These are phyloP conservation scores for Eucalyptus curtisii DNA, from an alignment of 345 rosid genomes.

Conservation along the genomic window DNA sequence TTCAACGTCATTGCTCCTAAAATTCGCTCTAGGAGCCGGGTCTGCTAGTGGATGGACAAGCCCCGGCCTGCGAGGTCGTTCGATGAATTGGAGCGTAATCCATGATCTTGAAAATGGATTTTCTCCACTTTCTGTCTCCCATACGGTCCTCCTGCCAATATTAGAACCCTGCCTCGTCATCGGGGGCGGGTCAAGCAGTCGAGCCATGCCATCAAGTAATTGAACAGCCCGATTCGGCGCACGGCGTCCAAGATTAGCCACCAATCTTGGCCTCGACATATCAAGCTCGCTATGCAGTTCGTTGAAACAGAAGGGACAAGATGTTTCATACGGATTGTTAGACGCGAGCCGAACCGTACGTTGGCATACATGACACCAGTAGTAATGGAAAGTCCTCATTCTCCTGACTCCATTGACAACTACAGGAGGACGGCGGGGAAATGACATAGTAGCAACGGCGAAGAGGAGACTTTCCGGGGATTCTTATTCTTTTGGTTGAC, in stretches of 20 bases:
- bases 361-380: conserved; percentile 56
- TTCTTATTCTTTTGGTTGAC: background rate
- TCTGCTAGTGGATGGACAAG: background rate
- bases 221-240: background rate
- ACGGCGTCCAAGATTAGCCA: background rate
- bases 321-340: conserved; percentile 12
- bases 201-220: conserved; percentile 5
- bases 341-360: conserved; percentile 32
- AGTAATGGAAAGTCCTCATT: conserved; percentile 53
- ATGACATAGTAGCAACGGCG: conserved; percentile 1
- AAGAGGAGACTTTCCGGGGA: background rate
- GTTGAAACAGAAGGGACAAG: conserved; percentile 43
- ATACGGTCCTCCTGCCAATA: background rate
- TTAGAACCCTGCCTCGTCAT: background rate
- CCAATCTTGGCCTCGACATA: conserved; percentile 14
- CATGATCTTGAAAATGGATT: conserved; percentile 12
- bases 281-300: conserved; percentile 41
- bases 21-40: background rate
- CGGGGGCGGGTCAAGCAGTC: background rate
- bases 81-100: conserved; percentile 44
- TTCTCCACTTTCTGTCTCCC: conserved; percentile 26
- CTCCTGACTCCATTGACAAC: conserved; percentile 43
- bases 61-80: background rate
- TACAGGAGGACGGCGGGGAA: conserved; percentile 29
- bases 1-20: background rate